These are phyloP conservation scores for Pyrus hybrid DNA, from an alignment of 331 rosid genomes.

Conservation along the genomic window DNA sequence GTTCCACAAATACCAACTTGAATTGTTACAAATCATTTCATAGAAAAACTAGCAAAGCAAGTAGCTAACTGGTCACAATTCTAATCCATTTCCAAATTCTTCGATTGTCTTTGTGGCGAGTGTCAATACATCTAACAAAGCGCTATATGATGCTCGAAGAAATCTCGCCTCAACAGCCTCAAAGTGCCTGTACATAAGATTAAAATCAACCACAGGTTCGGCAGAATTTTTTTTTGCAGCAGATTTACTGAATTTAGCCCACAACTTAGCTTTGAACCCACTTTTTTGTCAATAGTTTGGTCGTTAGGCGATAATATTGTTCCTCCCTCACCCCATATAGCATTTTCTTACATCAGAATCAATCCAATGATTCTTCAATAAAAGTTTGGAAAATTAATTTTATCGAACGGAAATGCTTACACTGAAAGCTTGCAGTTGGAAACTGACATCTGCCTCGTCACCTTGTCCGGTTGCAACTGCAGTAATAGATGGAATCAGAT, in stretches of 20 bases:
- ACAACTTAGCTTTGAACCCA: neutral
- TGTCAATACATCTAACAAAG: conserved; percentile 65
- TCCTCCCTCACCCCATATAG: neutral
- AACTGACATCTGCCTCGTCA: conserved; percentile 56
- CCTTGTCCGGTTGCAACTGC: conserved; percentile 94
- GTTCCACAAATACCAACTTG: neutral
- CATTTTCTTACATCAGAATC: neutral
- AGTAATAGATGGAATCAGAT: conserved; percentile 21
- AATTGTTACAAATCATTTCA: neutral
- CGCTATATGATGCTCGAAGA: conserved; percentile 82
- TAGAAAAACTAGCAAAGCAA: neutral
- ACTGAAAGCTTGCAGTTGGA: conserved; percentile 67
- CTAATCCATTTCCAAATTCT: conserved; percentile 62
- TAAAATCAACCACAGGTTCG: neutral
- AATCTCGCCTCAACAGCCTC: conserved; percentile 88
- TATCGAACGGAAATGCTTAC: conserved; percentile 31
- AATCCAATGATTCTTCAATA: neutral
- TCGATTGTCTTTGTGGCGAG: conserved; percentile 78
- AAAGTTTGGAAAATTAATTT: neutral
- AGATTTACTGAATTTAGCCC: neutral
- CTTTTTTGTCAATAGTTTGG: too few relatives aligned
- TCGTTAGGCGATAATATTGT: neutral
- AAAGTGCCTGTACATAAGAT: conserved; percentile 45
- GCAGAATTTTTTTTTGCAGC: neutral
- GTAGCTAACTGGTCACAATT: conserved; percentile 21